These are phyloP conservation scores for Podosphaera xanthii DNA, from an alignment of 2,329 filamentous ascomycete genomes.

Conservation along the genomic window DNA sequence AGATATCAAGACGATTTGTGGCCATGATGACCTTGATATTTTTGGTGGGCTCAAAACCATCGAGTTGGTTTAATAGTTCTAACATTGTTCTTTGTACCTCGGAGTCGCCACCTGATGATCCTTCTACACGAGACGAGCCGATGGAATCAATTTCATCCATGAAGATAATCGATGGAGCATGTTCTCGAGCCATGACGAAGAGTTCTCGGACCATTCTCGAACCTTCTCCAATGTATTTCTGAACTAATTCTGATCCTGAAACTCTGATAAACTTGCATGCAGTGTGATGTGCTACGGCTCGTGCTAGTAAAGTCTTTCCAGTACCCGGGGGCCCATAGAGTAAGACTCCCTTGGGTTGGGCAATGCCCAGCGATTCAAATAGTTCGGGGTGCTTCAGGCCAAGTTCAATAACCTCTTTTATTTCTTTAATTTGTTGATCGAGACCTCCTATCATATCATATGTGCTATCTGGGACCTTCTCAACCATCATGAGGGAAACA, in stretches of 20 bases:
- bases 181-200: slow-evolving; percentile 97
- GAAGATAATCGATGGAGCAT: slow-evolving; percentile 97
- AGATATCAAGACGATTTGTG: slow-evolving; percentile 90
- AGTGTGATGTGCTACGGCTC: slow-evolving; percentile 92
- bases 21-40: slow-evolving; percentile 99
- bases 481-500: slow-evolving; percentile 99
- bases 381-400: slow-evolving; percentile 95
- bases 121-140: slow-evolving; percentile 88
- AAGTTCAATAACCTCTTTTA: slow-evolving; percentile 98
- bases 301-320: slow-evolving; percentile 82
- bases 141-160: slow-evolving; percentile 99
- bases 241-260: slow-evolving; percentile 83
- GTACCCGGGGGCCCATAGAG: slow-evolving; percentile 93
- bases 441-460: slow-evolving; percentile 99
- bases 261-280: slow-evolving; percentile 99
- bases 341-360: slow-evolving; percentile 90
- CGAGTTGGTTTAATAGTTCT: slow-evolving; percentile 91
- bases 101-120: slow-evolving; percentile 82
- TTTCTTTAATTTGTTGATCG: slow-evolving; percentile 98
- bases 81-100: slow-evolving; percentile 98
- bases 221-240: slow-evolving; percentile 98
- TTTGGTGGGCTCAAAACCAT: slow-evolving; percentile 97
- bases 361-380: slow-evolving; percentile 96
- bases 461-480: slow-evolving; percentile 97
- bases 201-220: slow-evolving; percentile 96